Base-by-base conservation (phyloP, 2,329 filamentous ascomycete species). In the Intubia oerlemansii region DNA sequence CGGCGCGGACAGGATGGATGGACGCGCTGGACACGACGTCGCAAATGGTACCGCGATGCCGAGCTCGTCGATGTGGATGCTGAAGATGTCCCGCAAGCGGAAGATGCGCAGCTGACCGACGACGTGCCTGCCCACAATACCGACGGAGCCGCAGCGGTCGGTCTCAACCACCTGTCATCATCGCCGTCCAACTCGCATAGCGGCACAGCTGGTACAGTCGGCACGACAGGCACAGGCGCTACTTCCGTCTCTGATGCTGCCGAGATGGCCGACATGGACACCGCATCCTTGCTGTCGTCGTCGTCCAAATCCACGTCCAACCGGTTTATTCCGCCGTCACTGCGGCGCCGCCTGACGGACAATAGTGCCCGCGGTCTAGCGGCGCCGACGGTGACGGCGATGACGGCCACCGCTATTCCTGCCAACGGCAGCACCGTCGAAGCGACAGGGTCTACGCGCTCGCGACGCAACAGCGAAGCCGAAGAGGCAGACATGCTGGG, bases 31-130 rank as follows among this genome's bases (percentile, higher is more conserved):
- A 98, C 88, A 0, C 68, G 88, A 10, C 69, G 88, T 14, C 59
- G 88, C 36, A 93, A 95, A 52, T 98, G 88, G 88, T 88, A 81
- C 44, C 77, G 88, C 22, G 88, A 95, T 45, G 88, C 88, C 8
- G 88, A 98, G 52, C 65, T 98, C 4, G 80, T 93, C 19, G 88
- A 98, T 44, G 54, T 74, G 8, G 51, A 55, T 13, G 45, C 45
- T 5, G 43, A 37, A 4, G 41, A n/a, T n/a, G n/a, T n/a, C n/a
- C n/a, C n/a, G n/a, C n/a, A 44, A 1, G 33, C 40, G 4, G 25
- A 18, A 4, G 16, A 24, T 1, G 48, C 54, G 5, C 36, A 17
- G 7, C 42, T 52, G 32, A 47, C 52, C 34, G 42, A 54, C 28
- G 55, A 58, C 35, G 45, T 54, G 17, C 51, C 55, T 27, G 43